These are phyloP conservation scores for Multifurca ochricompacta DNA, from an alignment of 768 basidiomycete genomes.

Conservation along the genomic window DNA sequence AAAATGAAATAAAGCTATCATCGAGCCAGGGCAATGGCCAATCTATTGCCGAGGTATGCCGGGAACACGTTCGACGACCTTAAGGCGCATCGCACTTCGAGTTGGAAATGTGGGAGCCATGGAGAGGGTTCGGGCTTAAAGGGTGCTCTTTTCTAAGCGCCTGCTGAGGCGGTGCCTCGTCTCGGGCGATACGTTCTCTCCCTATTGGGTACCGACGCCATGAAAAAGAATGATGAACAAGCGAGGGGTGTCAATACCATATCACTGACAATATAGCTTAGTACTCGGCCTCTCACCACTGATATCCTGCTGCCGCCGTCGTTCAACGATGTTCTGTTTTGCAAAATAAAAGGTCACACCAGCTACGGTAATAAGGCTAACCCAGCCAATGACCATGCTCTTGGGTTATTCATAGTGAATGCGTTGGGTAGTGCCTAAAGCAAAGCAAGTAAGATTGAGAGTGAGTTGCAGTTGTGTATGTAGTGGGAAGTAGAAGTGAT, in stretches of 20 bases:
- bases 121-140: neutral
- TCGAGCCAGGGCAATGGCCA: neutral
- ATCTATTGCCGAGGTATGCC: neutral
- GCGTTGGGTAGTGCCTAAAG: no score
- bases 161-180: constrained; percentile 1
- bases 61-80: neutral
- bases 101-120: neutral
- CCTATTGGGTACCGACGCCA: neutral
- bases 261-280: constrained; percentile 29
- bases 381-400: constrained; percentile 27
- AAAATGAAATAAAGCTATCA: no score
- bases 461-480: no score
- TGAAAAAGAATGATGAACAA: neutral
- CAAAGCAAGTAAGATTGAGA: no score
- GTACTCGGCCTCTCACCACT: constrained; percentile 29
- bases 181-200: constrained; percentile 7
- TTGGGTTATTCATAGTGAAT: constrained; percentile 15
- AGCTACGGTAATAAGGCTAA: constrained; percentile 30
- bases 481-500: no score
- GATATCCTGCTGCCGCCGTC: constrained; percentile 28
- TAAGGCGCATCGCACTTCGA: neutral
- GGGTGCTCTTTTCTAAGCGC: neutral
- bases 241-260: neutral
- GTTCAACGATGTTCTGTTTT: constrained; percentile 31
- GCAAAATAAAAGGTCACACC: constrained; percentile 34